These are phyloP conservation scores for Lactifluus piperatus DNA, from an alignment of 768 basidiomycete species.

Conservation along the genomic window DNA sequence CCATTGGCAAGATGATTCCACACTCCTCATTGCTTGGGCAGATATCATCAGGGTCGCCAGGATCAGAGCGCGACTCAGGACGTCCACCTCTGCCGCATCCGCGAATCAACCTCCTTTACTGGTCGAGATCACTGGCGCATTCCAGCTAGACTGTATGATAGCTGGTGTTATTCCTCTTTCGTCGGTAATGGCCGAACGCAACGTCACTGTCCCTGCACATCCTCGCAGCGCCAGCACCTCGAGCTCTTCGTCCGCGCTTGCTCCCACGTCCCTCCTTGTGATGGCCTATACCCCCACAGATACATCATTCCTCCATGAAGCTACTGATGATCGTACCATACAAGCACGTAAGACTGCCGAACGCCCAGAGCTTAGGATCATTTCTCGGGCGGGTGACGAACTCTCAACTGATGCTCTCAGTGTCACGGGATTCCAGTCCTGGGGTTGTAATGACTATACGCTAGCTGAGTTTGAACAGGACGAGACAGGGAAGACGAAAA, in stretches of 20 bases:
- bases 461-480: slow-evolving; percentile 43
- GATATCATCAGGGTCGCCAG: slow-evolving; percentile 87
- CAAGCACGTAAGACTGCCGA: slow-evolving; percentile 81
- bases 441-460: slow-evolving; percentile 89
- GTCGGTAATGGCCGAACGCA: slow-evolving; percentile 24
- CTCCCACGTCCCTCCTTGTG: slow-evolving; percentile 71
- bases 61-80: slow-evolving; percentile 52
- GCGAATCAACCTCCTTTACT: slow-evolving; percentile 49
- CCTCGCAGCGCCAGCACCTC: slow-evolving; percentile 20
- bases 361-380: slow-evolving; percentile 90
- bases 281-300: slow-evolving; percentile 82
- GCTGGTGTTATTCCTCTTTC: slow-evolving; percentile 82
- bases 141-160: slow-evolving; percentile 93
- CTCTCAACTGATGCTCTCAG: slow-evolving; percentile 75
- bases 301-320: slow-evolving; percentile 56
- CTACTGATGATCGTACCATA: slow-evolving; percentile 55
- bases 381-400: slow-evolving; percentile 84
- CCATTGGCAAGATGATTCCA: slow-evolving; percentile 87
- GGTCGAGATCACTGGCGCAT: slow-evolving; percentile 86
- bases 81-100: slow-evolving; percentile 33
- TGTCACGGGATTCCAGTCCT: slow-evolving; percentile 69
- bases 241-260: slow-evolving; percentile 22
- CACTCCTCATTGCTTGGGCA: slow-evolving; percentile 89
- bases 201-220: slow-evolving; percentile 5
- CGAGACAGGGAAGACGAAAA: slow-evolving; percentile 30